Percentiles rank a stretch among this genome's conserved stretches.
These are phyloP conservation scores for Entomortierella beljakovae DNA, from an alignment of 192 early-diverging fungal genomes.

Conservation along the genomic window DNA sequence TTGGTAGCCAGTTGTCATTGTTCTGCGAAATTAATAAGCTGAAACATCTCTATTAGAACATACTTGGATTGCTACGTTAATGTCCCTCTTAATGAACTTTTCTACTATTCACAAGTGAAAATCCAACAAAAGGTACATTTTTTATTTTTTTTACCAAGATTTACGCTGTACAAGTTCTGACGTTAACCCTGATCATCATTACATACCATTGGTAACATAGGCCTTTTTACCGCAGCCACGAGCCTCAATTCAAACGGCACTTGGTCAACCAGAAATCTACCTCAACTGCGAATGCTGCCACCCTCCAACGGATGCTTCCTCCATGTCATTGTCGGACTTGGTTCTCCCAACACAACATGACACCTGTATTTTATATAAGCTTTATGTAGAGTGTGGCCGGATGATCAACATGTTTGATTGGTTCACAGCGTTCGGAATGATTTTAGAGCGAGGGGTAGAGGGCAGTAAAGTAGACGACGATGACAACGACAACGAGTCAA, in stretches of 20 bases:
- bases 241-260: conserved; percentile 84
- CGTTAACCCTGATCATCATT: background rate
- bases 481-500: background rate
- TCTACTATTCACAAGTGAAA: conserved; percentile 81
- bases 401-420: conserved; percentile 96
- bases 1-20: too few relatives aligned
- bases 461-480: conserved; percentile 59
- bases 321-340: conserved; percentile 27
- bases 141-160: background rate
- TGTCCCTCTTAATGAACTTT: conserved; percentile 79
- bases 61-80: conserved; percentile 68
- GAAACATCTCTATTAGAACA: conserved; percentile 30
- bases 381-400: conserved; percentile 92
- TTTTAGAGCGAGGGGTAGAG: conserved; percentile 77
- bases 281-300: conserved; percentile 87
- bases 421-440: conserved; percentile 86
- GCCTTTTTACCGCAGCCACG: conserved; percentile 88
- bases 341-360: conserved; percentile 81
- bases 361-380: conserved; percentile 88
- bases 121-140: conserved; percentile 75
- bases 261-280: conserved; percentile 82
- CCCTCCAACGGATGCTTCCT: conserved; percentile 6
- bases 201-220: conserved; percentile 31
- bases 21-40: too few relatives aligned
- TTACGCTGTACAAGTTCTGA: background rate